Conservation (phyloP, 495 filamentous ascomycete species). For the Podospora comata region DNA sequence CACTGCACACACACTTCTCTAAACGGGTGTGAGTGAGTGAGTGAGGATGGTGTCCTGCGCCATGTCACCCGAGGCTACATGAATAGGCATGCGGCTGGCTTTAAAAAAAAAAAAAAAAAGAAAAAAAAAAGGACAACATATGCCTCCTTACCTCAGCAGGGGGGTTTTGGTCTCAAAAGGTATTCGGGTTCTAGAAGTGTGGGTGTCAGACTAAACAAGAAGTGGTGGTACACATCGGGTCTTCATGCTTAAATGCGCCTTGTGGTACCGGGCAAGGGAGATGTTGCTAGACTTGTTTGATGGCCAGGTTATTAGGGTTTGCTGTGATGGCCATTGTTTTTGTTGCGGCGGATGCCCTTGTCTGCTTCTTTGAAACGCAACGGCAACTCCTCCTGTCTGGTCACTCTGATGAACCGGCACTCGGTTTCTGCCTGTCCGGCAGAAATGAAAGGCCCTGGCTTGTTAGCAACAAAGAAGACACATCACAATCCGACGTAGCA, state of each 20-base stretch:
- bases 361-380: neutral
- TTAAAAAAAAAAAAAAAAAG: neutral
- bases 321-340: neutral
- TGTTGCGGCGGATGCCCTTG: constrained; percentile 2
- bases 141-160: neutral
- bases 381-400: neutral
- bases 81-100: neutral
- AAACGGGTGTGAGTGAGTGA: neutral
- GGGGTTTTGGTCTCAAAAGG: neutral
- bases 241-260: constrained; percentile 22
- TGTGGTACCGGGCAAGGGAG: constrained; percentile 1
- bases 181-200: neutral
- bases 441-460: neutral
- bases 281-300: neutral
- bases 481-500: neutral
- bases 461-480: neutral
- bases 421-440: neutral
- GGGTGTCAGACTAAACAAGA: constrained; percentile 9
- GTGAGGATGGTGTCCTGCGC: neutral
- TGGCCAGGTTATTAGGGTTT: neutral
- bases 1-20: constrained; percentile 11
- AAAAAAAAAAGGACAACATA: neutral
- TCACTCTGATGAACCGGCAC: too few species aligned
- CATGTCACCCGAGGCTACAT: neutral
- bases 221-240: constrained; percentile 15